A percentile compares a stretch with the other conserved stretches of the same genome.
Conservation (phyloP, 176 grass and related monocot species). For the Bolboschoenus planiculmis region DNA sequence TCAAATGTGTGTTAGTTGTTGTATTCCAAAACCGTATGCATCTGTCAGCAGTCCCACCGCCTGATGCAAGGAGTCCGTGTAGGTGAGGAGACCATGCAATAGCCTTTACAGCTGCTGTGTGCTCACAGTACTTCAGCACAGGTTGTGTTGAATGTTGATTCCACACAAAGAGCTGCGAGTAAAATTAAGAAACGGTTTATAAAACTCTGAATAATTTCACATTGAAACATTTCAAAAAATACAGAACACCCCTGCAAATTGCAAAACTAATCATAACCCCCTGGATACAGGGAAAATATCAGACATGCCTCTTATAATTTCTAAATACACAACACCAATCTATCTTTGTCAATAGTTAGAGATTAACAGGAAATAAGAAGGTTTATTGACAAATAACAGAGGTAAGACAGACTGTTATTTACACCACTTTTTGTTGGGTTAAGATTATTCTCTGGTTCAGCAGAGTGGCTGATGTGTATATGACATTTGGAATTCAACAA, state of each 20-base stretch:
- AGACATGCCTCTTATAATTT: neutral
- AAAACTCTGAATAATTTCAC: neutral
- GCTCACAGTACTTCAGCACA: constrained; percentile 82
- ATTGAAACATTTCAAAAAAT: neutral
- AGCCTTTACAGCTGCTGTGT: constrained; percentile 97
- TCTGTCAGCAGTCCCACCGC: constrained; percentile 95
- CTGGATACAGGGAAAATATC: neutral
- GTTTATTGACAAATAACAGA: neutral
- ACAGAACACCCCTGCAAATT: neutral
- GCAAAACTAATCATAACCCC: neutral
- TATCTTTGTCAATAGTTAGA: neutral
- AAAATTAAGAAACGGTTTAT: neutral
- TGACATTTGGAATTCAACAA: neutral
- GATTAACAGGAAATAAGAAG: neutral
- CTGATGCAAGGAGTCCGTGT: constrained; percentile 90
- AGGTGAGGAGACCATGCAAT: constrained; percentile 99
- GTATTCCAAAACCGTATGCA: constrained; percentile 99
- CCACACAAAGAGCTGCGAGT: constrained; percentile 86
- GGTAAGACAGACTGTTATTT: neutral
- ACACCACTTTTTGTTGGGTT: neutral
- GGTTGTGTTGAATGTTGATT: constrained; percentile 87
- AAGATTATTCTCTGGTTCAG: neutral
- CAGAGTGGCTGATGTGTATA: neutral
- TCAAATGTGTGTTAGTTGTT: constrained; percentile 73
- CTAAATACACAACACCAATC: neutral